Conservation (phyloP, 2,329 filamentous ascomycete genomes). For the Bipolaris oryzae region DNA sequence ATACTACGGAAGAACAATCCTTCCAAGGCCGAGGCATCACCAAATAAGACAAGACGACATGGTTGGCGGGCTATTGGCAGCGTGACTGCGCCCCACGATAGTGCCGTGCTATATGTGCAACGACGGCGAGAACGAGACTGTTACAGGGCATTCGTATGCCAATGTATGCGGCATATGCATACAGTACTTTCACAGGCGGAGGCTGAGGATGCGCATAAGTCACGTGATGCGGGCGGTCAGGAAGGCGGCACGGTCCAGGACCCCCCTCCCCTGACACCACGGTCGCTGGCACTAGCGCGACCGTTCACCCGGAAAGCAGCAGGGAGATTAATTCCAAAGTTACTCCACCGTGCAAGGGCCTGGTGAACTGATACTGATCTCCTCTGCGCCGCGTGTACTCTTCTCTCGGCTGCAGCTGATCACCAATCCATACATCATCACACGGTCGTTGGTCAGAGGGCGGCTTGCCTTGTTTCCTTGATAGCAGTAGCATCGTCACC, state of each 20-base stretch:
- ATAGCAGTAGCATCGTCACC: background rate
- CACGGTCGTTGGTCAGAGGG: background rate
- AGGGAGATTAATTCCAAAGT: conserved; percentile 20
- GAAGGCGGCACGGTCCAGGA: conserved; percentile 16
- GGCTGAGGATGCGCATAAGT: background rate
- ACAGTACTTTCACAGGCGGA: background rate
- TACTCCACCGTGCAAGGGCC: conserved; percentile 16
- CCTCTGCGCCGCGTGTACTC: conserved; percentile 12
- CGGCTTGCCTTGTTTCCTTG: background rate
- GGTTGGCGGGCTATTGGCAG: background rate
- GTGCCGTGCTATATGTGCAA: background rate
- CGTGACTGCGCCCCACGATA: background rate
- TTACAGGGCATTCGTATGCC: background rate
- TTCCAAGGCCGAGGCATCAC: conserved; percentile 9
- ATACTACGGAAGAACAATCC: conserved; percentile 3
- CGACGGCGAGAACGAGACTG: background rate
- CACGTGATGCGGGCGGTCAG: conserved; percentile 22
- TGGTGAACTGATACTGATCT: conserved; percentile 12
- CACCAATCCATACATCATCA: background rate
- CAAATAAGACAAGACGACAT: background rate
- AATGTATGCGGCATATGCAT: no score
- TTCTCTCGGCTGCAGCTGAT: background rate
- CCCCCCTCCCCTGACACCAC: conserved; percentile 14
- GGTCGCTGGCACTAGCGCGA: conserved; percentile 16
- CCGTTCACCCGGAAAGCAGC: conserved; percentile 14